These are phyloP conservation scores for Vigna trinervia DNA, from an alignment of 306 rosid species.

Conservation along the genomic window DNA sequence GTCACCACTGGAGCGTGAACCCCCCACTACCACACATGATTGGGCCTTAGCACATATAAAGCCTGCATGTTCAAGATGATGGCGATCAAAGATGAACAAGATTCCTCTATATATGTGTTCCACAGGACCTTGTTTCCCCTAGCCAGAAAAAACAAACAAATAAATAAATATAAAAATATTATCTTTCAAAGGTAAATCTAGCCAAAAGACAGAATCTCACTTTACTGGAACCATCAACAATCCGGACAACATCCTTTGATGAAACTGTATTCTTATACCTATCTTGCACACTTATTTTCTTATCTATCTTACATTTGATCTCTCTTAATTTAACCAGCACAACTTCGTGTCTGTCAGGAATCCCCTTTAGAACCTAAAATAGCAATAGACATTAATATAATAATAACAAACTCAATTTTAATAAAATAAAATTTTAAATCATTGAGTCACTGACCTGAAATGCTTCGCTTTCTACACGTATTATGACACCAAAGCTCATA, in stretches of 20 bases:
- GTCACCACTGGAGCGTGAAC: constrained; percentile 85
- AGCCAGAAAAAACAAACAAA: constrained; percentile 1
- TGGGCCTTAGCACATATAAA: constrained; percentile 93
- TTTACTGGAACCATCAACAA: constrained; percentile 87
- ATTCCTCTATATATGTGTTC: constrained; percentile 94
- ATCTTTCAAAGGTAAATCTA: constrained; percentile 38
- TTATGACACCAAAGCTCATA: constrained; percentile 88
- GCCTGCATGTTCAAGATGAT: constrained; percentile 98
- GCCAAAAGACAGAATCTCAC: constrained; percentile 58
- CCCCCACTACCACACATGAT: constrained; percentile 91
- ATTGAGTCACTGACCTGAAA: constrained; percentile 69
- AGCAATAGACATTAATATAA: constrained; percentile 31
- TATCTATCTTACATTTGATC: constrained; percentile 89
- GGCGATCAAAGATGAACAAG: constrained; percentile 86
- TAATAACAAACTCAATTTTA: not conserved
- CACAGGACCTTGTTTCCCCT: constrained; percentile 99
- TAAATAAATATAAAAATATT: constrained; percentile 11
- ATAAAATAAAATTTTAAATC: constrained; percentile 1
- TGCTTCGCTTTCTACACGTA: constrained; percentile 97
- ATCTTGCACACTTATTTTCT: constrained; percentile 83
- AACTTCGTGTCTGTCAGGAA: constrained; percentile 90
- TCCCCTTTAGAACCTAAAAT: constrained; percentile 92
- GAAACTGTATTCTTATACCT: constrained; percentile 75
- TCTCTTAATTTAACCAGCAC: constrained; percentile 85
- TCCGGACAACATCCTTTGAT: constrained; percentile 85